These are phyloP conservation scores for Aspergillus jensenii DNA, from an alignment of 2,329 filamentous ascomycete species.

Conservation along the genomic window DNA sequence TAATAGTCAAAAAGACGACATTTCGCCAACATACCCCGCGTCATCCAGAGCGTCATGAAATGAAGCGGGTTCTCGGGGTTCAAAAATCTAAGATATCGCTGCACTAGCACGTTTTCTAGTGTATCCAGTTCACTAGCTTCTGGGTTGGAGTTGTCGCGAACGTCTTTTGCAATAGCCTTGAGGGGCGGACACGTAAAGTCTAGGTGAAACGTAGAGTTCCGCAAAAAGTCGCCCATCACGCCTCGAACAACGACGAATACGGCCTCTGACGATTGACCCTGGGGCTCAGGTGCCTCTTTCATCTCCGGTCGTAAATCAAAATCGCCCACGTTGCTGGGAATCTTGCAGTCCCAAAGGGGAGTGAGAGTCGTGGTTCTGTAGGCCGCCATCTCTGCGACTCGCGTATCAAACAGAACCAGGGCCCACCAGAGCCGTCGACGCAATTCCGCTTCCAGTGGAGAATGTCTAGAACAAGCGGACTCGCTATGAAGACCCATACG, in stretches of 20 bases:
- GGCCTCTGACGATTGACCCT: slow-evolving; percentile 40
- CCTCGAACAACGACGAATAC: slow-evolving; percentile 46
- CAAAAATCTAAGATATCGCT: slow-evolving; percentile 47
- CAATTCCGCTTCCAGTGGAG: slow-evolving; percentile 64
- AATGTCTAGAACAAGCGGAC: slow-evolving; percentile 45
- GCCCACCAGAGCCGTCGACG: slow-evolving; percentile 74
- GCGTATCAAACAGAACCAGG: slow-evolving; percentile 66
- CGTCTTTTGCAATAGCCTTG: slow-evolving; percentile 26
- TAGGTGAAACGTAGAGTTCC: slow-evolving; percentile 43
- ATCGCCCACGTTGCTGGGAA: slow-evolving; percentile 46
- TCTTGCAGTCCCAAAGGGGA: slow-evolving; percentile 47
- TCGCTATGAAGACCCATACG: slow-evolving; percentile 69
- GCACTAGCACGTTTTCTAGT: slow-evolving; percentile 46
- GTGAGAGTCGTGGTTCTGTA: slow-evolving; percentile 38
- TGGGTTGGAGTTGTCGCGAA: background rate
- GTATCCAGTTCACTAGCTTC: slow-evolving; percentile 30
- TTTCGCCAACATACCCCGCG: slow-evolving; percentile 50
- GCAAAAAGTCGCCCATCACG: slow-evolving; percentile 43
- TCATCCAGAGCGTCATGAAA: slow-evolving; percentile 50
- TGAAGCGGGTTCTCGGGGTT: slow-evolving; percentile 45
- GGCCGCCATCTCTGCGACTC: slow-evolving; percentile 66
- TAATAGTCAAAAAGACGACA: slow-evolving; percentile 52
- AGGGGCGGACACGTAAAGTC: slow-evolving; percentile 47
- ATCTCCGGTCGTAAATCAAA: slow-evolving; percentile 42
- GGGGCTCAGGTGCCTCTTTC: slow-evolving; percentile 30